Percentiles rank a stretch among this genome's conserved stretches.
phyloP scores from a whole-genome alignment of 148 eudicot genomes.

The Vaccinium darrowii region DNA sequence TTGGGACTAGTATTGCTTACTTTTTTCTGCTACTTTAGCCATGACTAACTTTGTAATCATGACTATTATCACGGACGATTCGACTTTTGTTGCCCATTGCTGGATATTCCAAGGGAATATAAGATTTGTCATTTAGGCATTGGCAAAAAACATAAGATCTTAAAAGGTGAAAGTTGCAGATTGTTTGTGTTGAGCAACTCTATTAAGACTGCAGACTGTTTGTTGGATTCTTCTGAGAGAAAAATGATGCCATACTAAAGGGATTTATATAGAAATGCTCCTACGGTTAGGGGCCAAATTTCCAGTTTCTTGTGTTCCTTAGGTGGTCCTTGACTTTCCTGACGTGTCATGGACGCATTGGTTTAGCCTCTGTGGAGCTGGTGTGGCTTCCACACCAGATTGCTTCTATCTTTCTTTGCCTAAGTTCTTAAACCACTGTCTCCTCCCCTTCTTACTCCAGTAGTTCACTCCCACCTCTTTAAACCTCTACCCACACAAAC shows the following conservation, averaged over 20 bases:
- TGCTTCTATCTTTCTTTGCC: not conserved
- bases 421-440: conserved; percentile 4
- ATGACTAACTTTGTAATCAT: not conserved
- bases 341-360: conserved; percentile 2
- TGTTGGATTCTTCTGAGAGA: not conserved
- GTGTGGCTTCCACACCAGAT: conserved; percentile 20
- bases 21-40: conserved; percentile 11
- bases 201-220: not conserved
- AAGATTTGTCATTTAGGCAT: not conserved
- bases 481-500: not conserved
- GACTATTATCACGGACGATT: not conserved
- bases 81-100: not conserved
- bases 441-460: not conserved
- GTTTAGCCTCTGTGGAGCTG: conserved; percentile 18
- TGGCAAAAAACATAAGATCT: not conserved
- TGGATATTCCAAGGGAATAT: not conserved
- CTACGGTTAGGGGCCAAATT: not conserved
- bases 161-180: not conserved
- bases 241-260: not conserved
- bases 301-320: not conserved
- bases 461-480: not conserved
- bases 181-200: not conserved
- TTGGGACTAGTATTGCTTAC: not conserved
- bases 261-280: not conserved
- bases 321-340: not conserved